Base-by-base conservation (phyloP, 192 early-diverging fungal species). In the Diversispora eburnea region DNA sequence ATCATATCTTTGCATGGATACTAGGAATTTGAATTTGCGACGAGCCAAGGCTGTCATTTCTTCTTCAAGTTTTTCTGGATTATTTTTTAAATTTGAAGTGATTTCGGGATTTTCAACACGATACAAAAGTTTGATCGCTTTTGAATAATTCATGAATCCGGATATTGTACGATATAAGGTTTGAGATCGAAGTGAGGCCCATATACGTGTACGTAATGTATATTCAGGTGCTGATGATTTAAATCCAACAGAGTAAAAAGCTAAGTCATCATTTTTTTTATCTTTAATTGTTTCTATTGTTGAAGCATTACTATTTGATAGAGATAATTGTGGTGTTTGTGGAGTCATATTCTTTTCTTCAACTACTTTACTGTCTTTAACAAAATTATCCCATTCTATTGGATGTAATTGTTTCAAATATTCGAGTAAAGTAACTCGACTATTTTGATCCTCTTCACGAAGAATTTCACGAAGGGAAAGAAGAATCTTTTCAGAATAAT, bases 381-480 rank as follows among this genome's bases (percentile, higher is more conserved):
- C 93, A 84, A 93, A 95, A 81, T 95, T 95, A 63, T 93, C 92
- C 93, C 93, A 95, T 76, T 95, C 93, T 22, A 87, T 84, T 0
- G 89, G 80, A 71, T 93, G 89, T 58, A 91, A 79, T 15, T 91
- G 90, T 78, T 94, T 91, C 41, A 91, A 76, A 57, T 92, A 94
- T 80, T 94, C 93, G 20, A 94, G 81, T 54, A 93, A 76, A 19
- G 92, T 94, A 9, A 94, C 87, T 8, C 90, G 86, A 42, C 90
- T 91, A 75, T 89, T 88, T 72, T 90, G 82, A 70, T 94, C 93
- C 70, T 91, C 89, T 76, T 92, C 91, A 49, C 90, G 82, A 69
- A 94, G 93, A 62, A 94, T 92, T 81, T 94, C 93, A 49, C 90
- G 84, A 55, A 94, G 82, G 9, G 90, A 87, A 74, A 94, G 84